Evolutionary conservation across 169 alveolate species (phyloP).

Genomic region (Plasmodium fragile): DNA sequence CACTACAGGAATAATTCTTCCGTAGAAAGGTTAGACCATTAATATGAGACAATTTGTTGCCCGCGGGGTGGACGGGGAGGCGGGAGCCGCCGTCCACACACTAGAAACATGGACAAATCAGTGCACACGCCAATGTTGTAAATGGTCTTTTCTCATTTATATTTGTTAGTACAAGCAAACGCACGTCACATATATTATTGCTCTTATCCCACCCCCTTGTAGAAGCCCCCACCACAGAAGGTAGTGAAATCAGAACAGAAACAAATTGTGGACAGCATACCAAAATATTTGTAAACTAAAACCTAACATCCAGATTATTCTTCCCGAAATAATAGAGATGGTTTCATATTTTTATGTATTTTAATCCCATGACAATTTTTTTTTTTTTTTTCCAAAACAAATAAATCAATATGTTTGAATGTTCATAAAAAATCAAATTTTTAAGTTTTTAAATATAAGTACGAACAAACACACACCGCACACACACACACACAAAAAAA

Average conservation of each 20-base stretch:
- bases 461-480: background rate
- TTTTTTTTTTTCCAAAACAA: conserved; percentile 62
- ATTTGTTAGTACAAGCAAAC: background rate
- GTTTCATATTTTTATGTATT: conserved; percentile 36
- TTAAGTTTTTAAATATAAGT: conserved; percentile 38
- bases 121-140: background rate
- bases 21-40: conserved; percentile 12
- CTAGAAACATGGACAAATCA: background rate
- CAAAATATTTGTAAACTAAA: background rate
- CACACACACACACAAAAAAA: background rate
- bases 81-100: background rate
- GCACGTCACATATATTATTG: background rate
- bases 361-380: conserved; percentile 20
- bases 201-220: background rate
- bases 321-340: background rate
- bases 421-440: conserved; percentile 43
- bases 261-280: background rate
- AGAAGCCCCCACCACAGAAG: conserved; percentile 55
- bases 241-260: background rate
- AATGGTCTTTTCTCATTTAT: background rate
- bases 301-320: background rate
- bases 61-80: background rate
- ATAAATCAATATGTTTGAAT: conserved; percentile 36
- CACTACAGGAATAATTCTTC: conserved; percentile 44
- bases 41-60: background rate